A percentile compares a stretch with the other conserved stretches of the same genome.
Evolutionary conservation across 306 rosid species (phyloP).

Genomic region (Sophora flavescens): DNA sequence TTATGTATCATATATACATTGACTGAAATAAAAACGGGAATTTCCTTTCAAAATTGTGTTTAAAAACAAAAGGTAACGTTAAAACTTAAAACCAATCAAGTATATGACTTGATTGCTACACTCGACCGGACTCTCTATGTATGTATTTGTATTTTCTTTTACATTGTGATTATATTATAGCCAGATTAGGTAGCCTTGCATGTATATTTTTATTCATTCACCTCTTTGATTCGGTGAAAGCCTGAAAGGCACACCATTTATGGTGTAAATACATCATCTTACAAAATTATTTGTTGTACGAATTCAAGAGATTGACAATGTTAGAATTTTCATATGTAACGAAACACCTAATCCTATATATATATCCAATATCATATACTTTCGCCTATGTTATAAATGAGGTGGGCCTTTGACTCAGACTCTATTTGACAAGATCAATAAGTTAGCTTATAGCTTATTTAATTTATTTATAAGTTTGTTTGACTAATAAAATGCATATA

Average conservation of each 20-base stretch:
- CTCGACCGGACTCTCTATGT: constrained; percentile 3
- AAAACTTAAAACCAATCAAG: constrained; percentile 9
- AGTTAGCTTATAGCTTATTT: too few relatives aligned
- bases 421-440: too few relatives aligned
- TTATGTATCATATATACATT: constrained; percentile 30
- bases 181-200: too few relatives aligned
- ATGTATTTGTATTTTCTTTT: constrained; percentile 25
- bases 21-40: neutral
- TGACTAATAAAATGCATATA: too few relatives aligned
- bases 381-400: too few relatives aligned
- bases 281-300: neutral
- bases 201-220: neutral
- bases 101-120: neutral
- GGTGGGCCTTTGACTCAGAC: too few relatives aligned
- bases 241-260: constrained; percentile 9
- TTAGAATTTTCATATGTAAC: constrained; percentile 31
- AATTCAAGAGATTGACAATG: constrained; percentile 34
- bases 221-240: constrained; percentile 16
- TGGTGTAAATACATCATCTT: neutral
- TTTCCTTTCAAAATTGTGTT: constrained; percentile 5
- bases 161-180: neutral
- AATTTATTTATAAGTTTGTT: too few relatives aligned
- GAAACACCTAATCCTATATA: neutral
- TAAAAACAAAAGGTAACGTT: neutral
- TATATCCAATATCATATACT: neutral